Evolutionary conservation across 805 yeast genomes (phyloP), one percentile per base, ranked within the genome.

Genomic region (Schwanniomyces yamadae): DNA sequence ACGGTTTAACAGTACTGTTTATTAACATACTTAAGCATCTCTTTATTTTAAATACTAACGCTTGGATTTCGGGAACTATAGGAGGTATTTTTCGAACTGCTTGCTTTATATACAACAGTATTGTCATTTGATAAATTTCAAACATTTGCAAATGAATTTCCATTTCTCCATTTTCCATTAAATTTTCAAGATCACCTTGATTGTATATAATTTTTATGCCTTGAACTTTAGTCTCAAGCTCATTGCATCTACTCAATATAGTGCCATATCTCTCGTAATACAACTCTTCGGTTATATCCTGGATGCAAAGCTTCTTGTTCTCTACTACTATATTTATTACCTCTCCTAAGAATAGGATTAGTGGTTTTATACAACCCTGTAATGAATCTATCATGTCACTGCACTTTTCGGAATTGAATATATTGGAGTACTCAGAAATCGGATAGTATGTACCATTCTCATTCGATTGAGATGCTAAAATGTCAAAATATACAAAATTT

Each of bases 371-470:
- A 25, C 36, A 33, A 8, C 61, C 63, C 29, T 49, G 58, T 23
- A 54, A 41, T 5, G 57, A 52, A 29, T 52, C 57, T 5, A 47
- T 12, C 13, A 38, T 36, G 23, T 39, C 32, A n/a, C 28, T 22
- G n/a, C 19, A 19, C 10, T 27, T 23, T 10, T 34, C 37, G 12
- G 10, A 14, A 10, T 33, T 15, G 23, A 44, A 43, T 6, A 39
- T 25, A 6, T 31, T n/a, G 19, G 28, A 5, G 16, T 42, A 57
- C n/a, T 48, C 52, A 4, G 27, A 23, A 15, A 53, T 32, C 5
- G 55, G 45, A 24, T 44, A 50, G 32, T 44, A 46, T 0, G 61
- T 54, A 4, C 63, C 65, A 36, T 50, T 30, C 23, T 34, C 35
- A 23, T 45, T 36, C 3, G 50, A 31, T 12, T 31, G 37, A 3